phyloP scores from a whole-genome alignment of 805 yeast genomes.

The Millerozyma miso region DNA sequence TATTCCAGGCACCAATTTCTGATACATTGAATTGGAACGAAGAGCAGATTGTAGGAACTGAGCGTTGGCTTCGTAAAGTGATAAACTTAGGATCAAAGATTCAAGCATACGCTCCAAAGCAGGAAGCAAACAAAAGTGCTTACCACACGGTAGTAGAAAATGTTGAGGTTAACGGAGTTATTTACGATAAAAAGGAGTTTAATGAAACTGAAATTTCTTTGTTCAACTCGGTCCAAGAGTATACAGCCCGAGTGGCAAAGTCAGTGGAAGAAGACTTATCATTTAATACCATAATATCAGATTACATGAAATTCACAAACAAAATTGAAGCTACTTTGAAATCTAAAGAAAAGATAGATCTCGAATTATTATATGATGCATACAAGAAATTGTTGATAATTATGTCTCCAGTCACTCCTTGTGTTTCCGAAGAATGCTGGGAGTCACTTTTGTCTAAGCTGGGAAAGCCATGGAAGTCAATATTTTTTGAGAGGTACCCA shows the following conservation, averaged over 20 bases:
- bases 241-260: constrained; percentile 47
- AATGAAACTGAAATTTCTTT: constrained; percentile 48
- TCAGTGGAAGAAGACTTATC: constrained; percentile 59
- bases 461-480: constrained; percentile 39
- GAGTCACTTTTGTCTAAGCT: constrained; percentile 37
- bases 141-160: constrained; percentile 3
- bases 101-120: background rate
- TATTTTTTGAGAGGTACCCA: constrained; percentile 70
- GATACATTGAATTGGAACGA: constrained; percentile 91
- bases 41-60: constrained; percentile 75
- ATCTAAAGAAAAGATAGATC: constrained; percentile 25
- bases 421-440: constrained; percentile 79
- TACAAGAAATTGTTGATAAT: constrained; percentile 53
- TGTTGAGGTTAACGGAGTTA: constrained; percentile 17
- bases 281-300: constrained; percentile 83
- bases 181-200: constrained; percentile 16
- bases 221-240: constrained; percentile 53
- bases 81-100: constrained; percentile 25
- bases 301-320: constrained; percentile 80
- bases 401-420: constrained; percentile 80
- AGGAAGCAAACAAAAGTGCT: background rate
- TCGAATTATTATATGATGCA: constrained; percentile 43
- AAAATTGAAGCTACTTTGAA: constrained; percentile 38
- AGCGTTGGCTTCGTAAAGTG: constrained; percentile 77
- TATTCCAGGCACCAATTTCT: constrained; percentile 85